Conservation (phyloP, 1,284 basidiomycete genomes). For the Apiotrichum gracile region DNA sequence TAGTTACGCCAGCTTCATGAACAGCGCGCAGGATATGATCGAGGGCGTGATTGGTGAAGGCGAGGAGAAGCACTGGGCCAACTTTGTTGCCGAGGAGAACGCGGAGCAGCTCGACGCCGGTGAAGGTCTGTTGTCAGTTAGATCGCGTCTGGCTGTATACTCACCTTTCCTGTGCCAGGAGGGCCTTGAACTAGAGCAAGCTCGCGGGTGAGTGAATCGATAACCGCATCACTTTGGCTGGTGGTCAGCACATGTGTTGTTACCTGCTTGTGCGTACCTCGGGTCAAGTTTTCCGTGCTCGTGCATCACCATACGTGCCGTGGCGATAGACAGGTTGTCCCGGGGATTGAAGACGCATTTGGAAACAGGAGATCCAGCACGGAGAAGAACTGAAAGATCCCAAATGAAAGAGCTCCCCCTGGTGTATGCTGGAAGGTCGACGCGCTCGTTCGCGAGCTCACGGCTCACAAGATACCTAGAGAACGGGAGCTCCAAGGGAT, state of each 20-base stretch:
- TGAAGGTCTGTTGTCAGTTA: conserved; percentile 52
- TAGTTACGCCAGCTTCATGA: conserved; percentile 58
- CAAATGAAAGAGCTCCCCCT: conserved; percentile 51
- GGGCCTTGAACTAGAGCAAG: conserved; percentile 65
- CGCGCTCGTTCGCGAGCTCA: conserved; percentile 17
- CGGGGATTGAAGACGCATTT: conserved; percentile 40
- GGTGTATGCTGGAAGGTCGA: conserved; percentile 55
- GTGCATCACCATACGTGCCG: conserved; percentile 35
- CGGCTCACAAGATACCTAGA: conserved; percentile 51
- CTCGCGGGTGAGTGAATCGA: conserved; percentile 58
- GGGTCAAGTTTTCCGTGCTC: conserved; percentile 32
- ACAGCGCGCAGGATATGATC: conserved; percentile 62
- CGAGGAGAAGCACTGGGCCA: conserved; percentile 60
- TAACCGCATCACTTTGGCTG: conserved; percentile 62
- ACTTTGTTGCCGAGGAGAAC: conserved; percentile 55
- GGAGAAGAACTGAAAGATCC: conserved; percentile 51
- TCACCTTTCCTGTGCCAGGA: conserved; percentile 68
- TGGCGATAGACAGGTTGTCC: conserved; percentile 47
- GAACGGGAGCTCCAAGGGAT: conserved; percentile 56
- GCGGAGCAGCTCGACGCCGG: conserved; percentile 60
- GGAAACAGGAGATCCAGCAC: conserved; percentile 10
- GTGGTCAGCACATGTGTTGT: conserved; percentile 16
- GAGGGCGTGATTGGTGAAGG: conserved; percentile 68
- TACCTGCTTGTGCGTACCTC: conserved; percentile 2
- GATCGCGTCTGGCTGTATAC: not conserved